Evolutionary conservation across 192 early-diverging fungal species (phyloP).

Genomic region (Entrophospora sp.): DNA sequence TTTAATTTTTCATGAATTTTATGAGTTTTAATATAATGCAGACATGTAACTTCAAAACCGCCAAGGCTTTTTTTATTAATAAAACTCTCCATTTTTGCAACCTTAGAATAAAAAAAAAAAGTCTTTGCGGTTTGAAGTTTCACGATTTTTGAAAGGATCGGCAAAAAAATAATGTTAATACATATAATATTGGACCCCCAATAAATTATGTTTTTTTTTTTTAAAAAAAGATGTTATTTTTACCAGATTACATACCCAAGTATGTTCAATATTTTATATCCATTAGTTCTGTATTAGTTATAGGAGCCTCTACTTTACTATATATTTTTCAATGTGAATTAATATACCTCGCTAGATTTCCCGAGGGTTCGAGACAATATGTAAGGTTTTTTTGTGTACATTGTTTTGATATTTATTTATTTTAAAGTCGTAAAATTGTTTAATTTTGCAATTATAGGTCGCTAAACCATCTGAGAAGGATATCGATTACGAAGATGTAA

Average conservation of each 20-base stretch:
- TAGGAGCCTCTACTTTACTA: constrained; percentile 40
- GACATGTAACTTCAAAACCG: too few relatives aligned
- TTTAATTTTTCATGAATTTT: constrained; percentile 88
- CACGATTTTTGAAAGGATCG: too few relatives aligned
- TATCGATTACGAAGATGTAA: constrained; percentile 49
- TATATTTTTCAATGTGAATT: constrained; percentile 70
- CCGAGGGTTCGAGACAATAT: constrained; percentile 41
- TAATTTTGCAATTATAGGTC: constrained; percentile 34
- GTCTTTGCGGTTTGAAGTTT: too few relatives aligned
- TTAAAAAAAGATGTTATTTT: constrained; percentile 12
- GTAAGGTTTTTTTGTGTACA: constrained; percentile 23
- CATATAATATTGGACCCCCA: too few relatives aligned
- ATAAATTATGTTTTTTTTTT: too few relatives aligned
- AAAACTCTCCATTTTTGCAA: too few relatives aligned
- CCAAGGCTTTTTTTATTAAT: too few relatives aligned
- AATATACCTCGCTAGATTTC: constrained; percentile 64
- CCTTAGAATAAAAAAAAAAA: too few relatives aligned
- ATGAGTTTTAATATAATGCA: too few relatives aligned
- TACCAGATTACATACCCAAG: not conserved
- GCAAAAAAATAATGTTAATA: too few relatives aligned
- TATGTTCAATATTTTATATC: constrained; percentile 9
- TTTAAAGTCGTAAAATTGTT: not conserved
- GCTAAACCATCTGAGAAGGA: constrained; percentile 60
- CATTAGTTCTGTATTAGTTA: not conserved
- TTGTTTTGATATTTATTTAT: not conserved